Base-by-base conservation (phyloP, 148 eudicot genomes). In the Camellia lanceoleosa region DNA sequence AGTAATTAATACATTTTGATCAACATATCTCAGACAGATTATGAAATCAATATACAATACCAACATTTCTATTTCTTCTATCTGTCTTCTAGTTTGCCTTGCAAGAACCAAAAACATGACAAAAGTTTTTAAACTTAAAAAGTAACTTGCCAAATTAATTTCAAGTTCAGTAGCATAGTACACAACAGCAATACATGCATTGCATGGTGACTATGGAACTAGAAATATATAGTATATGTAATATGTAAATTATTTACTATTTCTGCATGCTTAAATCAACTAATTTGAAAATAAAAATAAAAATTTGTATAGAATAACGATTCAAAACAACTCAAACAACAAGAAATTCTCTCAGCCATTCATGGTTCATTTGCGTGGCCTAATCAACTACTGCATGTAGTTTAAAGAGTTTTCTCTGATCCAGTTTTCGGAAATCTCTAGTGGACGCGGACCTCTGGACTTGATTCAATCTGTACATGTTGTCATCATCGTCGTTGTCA, bases 371-470 rank as follows among this genome's bases (percentile, higher is more conserved):
- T 42, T 13, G 3, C 47, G 7, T 44, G 55, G 66, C 41, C 58
- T 86, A 81, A 75, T 75, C 78, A 52, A 68, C 82, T 59, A 75
- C 55, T 14, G 63, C 77, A 3, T 67, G 80, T 16, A 80, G 71
- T 63, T 75, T 60, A 38, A 77, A 5, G 13, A 49, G 60, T 38
- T 71, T 86, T 49, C 68, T 78, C 42, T 74, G 67, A 44, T 86
- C 86, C 13, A 82, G 18, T n/a, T 74, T 80, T 59, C 84, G 56
- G 67, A 69, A 84, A 3, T 88, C 90, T 69, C 86, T 86, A 7
- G 83, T 82, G 61, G 88, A 88, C 9, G 66, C 78, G 8, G 90
- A 88, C 66, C 88, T 86, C 58, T 72, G 83, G 23, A 83, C 81
- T 20, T 62, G 70, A 68, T 44, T 79, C 61, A 77, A 42, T 73